Conservation (phyloP, 2,329 filamentous ascomycete species). For the Xylaria sp. region DNA sequence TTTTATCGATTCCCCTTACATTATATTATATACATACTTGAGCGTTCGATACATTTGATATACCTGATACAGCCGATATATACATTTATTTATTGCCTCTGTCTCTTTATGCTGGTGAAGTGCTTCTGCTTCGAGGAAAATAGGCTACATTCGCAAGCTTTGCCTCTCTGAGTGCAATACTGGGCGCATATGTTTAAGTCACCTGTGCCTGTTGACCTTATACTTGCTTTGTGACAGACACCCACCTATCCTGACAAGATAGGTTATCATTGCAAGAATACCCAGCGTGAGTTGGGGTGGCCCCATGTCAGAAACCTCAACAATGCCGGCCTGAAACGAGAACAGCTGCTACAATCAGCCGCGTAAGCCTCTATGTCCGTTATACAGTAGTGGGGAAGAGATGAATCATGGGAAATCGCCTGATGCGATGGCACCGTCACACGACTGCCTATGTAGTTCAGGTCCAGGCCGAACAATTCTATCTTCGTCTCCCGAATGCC, state of each 20-base stretch:
- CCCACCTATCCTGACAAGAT: no score
- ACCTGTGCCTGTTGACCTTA: no score
- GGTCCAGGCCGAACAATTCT: background rate
- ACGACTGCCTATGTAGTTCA: background rate
- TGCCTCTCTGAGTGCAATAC: no score
- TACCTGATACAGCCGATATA: conserved; percentile 11
- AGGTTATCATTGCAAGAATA: no score
- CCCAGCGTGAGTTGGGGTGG: background rate
- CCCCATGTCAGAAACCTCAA: background rate
- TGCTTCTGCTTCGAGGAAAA: background rate
- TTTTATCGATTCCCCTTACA: conserved; percentile 8
- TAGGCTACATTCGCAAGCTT: no score
- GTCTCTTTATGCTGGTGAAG: background rate
- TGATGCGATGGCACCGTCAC: background rate
- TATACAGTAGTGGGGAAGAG: background rate
- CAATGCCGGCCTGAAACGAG: background rate
- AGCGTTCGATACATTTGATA: conserved; percentile 2
- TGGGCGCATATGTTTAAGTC: no score
- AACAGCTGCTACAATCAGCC: background rate
- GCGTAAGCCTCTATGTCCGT: background rate
- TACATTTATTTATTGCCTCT: background rate
- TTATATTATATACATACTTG: conserved; percentile 17
- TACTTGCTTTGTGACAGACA: no score
- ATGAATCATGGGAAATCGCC: no score
- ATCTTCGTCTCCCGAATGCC: background rate